These are phyloP conservation scores for Aspergillus sp. DNA, from an alignment of 2,329 filamentous ascomycete genomes.

Conservation along the genomic window DNA sequence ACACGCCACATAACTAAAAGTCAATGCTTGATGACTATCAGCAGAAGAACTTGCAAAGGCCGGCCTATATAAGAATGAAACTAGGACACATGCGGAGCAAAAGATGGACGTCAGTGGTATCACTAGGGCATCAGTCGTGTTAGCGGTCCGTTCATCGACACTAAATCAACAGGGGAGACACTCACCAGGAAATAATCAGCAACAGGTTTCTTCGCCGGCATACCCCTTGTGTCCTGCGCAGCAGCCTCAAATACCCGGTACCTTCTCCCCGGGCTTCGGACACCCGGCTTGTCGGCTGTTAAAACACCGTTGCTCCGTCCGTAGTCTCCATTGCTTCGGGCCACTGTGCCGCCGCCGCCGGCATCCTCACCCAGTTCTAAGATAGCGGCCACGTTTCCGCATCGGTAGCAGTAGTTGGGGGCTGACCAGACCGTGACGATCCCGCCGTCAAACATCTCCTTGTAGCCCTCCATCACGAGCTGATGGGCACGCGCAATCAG, in stretches of 20 bases:
- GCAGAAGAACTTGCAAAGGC: slow-evolving; percentile 3
- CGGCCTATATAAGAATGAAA: slow-evolving; percentile 12
- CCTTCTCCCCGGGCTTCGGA: slow-evolving; percentile 74
- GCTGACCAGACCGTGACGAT: slow-evolving; percentile 99
- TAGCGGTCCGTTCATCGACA: not conserved
- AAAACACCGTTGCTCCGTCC: slow-evolving; percentile 47
- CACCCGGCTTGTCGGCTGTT: slow-evolving; percentile 48
- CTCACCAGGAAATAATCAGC: slow-evolving; percentile 85
- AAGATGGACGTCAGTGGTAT: slow-evolving; percentile 8
- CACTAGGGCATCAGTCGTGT: slow-evolving; percentile 1
- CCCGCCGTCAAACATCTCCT: slow-evolving; percentile 95
- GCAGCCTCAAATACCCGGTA: slow-evolving; percentile 97
- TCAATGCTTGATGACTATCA: not conserved
- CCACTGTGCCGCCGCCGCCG: slow-evolving; percentile 68
- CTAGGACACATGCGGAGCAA: slow-evolving; percentile 3
- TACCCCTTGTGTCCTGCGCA: slow-evolving; percentile 90
- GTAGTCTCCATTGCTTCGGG: slow-evolving; percentile 57
- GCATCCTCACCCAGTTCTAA: slow-evolving; percentile 88
- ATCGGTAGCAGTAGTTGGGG: slow-evolving; percentile 95
- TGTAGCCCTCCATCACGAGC: slow-evolving; percentile 98
- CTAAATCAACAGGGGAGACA: not conserved
- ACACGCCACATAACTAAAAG: not conserved
- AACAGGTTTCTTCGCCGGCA: slow-evolving; percentile 98
- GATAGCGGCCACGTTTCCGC: slow-evolving; percentile 93
- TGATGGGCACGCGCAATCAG: slow-evolving; percentile 94